A percentile compares a stretch with the other conserved stretches of the same genome.
Conservation (phyloP, 345 rosid genomes). For the Eucalyptus regnans region DNA sequence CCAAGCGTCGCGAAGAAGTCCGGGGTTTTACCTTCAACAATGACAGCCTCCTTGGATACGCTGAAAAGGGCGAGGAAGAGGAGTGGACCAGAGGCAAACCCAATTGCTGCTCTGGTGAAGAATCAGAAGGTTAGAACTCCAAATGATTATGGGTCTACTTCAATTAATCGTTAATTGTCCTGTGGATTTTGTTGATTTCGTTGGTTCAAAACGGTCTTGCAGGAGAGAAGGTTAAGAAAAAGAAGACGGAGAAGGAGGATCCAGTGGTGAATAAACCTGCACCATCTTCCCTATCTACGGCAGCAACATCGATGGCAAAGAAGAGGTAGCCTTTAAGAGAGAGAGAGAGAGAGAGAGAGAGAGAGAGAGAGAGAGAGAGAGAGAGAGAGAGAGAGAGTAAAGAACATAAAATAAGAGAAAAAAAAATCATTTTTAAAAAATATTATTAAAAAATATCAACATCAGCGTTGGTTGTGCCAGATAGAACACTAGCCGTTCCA, state of each 20-base stretch:
- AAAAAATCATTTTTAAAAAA: too few species aligned
- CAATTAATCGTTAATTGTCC: too few species aligned
- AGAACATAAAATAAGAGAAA: too few species aligned
- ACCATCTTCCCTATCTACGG: slow-evolving; percentile 47
- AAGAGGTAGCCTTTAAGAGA: slow-evolving; percentile 49
- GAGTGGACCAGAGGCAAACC: slow-evolving; percentile 53
- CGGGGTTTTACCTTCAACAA: slow-evolving; percentile 67
- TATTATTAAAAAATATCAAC: too few species aligned
- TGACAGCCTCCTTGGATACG: slow-evolving; percentile 59
- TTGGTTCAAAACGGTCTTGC: neutral
- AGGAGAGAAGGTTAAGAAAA: slow-evolving; percentile 25
- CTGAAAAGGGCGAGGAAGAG: slow-evolving; percentile 81
- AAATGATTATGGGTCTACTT: neutral
- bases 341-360: too few species aligned
- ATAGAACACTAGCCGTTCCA: too few species aligned
- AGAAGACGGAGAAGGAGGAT: slow-evolving; percentile 35
- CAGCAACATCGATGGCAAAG: slow-evolving; percentile 79
- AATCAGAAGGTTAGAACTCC: slow-evolving; percentile 5
- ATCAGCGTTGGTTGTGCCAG: too few species aligned
- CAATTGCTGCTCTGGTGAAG: slow-evolving; percentile 54
- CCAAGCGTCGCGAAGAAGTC: slow-evolving; percentile 64
- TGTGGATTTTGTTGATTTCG: too few species aligned
- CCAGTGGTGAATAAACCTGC: slow-evolving; percentile 32
- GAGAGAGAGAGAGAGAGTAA: too few species aligned
- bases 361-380: too few species aligned